Base-by-base conservation (phyloP, 2,329 filamentous ascomycete species). In the Colletotrichum sp. region DNA sequence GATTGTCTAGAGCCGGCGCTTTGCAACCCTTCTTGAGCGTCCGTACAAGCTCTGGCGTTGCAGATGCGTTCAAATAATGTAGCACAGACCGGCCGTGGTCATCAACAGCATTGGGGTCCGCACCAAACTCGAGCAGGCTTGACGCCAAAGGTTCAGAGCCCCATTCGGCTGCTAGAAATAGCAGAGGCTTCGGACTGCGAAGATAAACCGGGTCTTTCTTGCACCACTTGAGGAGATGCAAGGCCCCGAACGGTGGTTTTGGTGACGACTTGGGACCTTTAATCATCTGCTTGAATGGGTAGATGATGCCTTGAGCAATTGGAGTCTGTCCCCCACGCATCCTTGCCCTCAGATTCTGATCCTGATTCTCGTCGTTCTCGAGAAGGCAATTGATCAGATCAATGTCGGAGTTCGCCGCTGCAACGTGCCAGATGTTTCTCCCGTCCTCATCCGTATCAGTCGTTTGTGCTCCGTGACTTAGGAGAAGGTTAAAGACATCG, bases 381-480 rank as follows among this genome's bases (percentile, higher is more conserved):
- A 79, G 75, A 2, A 87, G 80, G 78, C 80, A 84, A 15, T 79
- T 71, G 25, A 86, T 77, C 6, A 85, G 70, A 1, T 30, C 34
- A 3, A 72, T 52, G 44, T 85, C 84, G 25, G 82, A 81, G 4
- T 83, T 84, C 9, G 82, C 81, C 1, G 84, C 85, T 3, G 81
- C 81, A 13, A 82, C 80, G 71, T 87, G 85, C 85, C 85, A 87
- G 13, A 86, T 81, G 32, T 81, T 87, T 32, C 82, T 81, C 1
- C 83, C 83, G 3, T 79, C 71, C 1, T 79, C 66, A 62, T 86
- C 85, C 4, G 73, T 76, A 5, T 81, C 81, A 6, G 79, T 80
- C 2, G 84, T 85, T 8, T 78, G 69, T 1, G 80, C 81, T 0
- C 79, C 78, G 22, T 83, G 71, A 12, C 75, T 32, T 16, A 85